phyloP scores from a whole-genome alignment of 1,139 yeast species.

The Geotrichum restrictum region DNA sequence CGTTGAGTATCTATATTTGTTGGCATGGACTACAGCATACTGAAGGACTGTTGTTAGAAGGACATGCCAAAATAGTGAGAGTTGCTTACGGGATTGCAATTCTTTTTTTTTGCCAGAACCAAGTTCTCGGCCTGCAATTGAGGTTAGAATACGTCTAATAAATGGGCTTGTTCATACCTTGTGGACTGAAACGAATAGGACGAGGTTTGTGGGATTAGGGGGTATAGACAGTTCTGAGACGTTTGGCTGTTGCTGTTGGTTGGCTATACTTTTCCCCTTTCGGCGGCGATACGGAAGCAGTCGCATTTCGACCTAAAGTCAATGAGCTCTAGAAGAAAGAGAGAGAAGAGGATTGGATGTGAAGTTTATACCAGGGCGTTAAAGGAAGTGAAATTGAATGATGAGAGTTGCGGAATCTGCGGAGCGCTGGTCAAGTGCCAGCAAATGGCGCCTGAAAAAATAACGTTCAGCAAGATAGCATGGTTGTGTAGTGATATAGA shows the following conservation, averaged over 20 bases:
- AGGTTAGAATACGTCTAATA: background rate
- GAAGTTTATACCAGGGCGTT: too few relatives aligned
- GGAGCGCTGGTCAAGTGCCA: too few relatives aligned
- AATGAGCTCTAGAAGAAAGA: too few relatives aligned
- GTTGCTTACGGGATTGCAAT: slow-evolving; percentile 17
- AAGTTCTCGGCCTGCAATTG: slow-evolving; percentile 14
- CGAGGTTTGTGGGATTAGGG: background rate
- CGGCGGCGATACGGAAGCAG: slow-evolving; percentile 3
- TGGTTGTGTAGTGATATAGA: background rate
- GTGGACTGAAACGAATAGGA: background rate
- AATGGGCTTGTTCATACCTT: slow-evolving; percentile 1
- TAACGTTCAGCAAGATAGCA: background rate
- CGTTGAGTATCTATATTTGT: slow-evolving; percentile 36
- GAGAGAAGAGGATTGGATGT: background rate
- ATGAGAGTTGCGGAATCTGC: too few relatives aligned
- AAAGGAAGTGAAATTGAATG: too few relatives aligned
- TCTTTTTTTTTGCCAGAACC: slow-evolving; percentile 5
- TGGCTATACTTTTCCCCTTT: background rate
- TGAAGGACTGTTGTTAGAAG: slow-evolving; percentile 7
- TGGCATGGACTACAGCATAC: slow-evolving; percentile 33
- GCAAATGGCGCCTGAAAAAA: background rate
- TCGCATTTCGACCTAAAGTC: slow-evolving; percentile 9
- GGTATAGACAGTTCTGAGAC: background rate
- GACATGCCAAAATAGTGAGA: background rate
- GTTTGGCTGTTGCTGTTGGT: background rate